phyloP scores from a whole-genome alignment of 2,329 filamentous ascomycete genomes.

The Epichloe gansuensis region DNA sequence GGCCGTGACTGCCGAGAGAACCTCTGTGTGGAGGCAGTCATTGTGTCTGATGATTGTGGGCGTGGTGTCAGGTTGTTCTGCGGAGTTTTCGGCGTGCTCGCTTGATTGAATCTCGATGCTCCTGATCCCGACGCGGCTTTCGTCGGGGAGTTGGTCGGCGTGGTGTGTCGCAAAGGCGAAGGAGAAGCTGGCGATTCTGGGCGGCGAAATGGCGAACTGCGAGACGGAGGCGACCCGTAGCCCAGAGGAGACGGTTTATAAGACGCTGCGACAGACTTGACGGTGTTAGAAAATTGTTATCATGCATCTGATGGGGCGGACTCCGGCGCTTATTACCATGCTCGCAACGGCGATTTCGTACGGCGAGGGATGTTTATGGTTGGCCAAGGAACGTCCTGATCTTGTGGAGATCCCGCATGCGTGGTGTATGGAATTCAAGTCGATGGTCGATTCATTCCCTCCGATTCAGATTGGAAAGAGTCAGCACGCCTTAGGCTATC shows the following conservation, averaged over 20 bases:
- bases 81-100: constrained; percentile 26
- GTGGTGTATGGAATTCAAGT: not conserved
- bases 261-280: constrained; percentile 38
- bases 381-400: constrained; percentile 11
- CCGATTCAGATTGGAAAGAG: not conserved
- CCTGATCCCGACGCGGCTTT: constrained; percentile 21
- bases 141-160: constrained; percentile 49
- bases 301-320: constrained; percentile 10
- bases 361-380: constrained; percentile 7
- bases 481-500: not conserved
- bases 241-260: constrained; percentile 63
- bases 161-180: constrained; percentile 49
- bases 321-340: constrained; percentile 19
- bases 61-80: constrained; percentile 27
- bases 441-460: not conserved
- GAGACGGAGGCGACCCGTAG: constrained; percentile 48
- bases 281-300: constrained; percentile 16
- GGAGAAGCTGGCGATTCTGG: constrained; percentile 53
- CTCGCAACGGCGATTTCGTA: constrained; percentile 8
- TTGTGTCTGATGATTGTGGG: constrained; percentile 16
- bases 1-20: constrained; percentile 18
- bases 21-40: constrained; percentile 25
- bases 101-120: constrained; percentile 24
- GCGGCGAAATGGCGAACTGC: constrained; percentile 51
- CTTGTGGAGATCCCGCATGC: not conserved